phyloP scores from a whole-genome alignment of 768 basidiomycete genomes.

The Rhodotorula babjevae region DNA sequence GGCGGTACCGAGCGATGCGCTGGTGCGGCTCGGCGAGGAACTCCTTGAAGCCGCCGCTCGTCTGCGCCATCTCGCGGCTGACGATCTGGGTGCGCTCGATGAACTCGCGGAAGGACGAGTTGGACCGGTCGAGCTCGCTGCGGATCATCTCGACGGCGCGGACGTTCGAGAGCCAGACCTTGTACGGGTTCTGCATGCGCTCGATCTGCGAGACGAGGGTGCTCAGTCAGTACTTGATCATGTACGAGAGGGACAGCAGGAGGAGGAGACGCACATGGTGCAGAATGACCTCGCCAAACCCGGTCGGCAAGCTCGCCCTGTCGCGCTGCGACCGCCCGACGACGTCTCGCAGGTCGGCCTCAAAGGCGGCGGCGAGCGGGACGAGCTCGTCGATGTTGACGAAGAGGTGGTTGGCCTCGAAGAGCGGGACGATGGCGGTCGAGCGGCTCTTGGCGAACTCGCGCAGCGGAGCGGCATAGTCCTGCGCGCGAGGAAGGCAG shows the following conservation, averaged over 20 bases:
- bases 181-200: conserved; percentile 26
- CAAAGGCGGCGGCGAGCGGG: conserved; percentile 79
- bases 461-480: conserved; percentile 87
- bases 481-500: conserved; percentile 44
- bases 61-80: conserved; percentile 61
- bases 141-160: conserved; percentile 19
- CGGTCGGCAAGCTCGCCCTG: conserved; percentile 57
- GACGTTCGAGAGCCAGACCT: conserved; percentile 28
- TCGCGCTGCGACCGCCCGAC: conserved; percentile 70
- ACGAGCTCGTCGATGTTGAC: conserved; percentile 68
- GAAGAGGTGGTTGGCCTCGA: conserved; percentile 89
- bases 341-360: conserved; percentile 74
- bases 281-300: conserved; percentile 77
- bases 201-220: conserved; percentile 16
- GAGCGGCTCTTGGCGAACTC: conserved; percentile 76
- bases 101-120: conserved; percentile 69
- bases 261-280: conserved; percentile 55
- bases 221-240: not conserved
- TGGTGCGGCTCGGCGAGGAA: conserved; percentile 46
- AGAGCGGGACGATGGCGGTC: conserved; percentile 78
- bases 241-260: no score
- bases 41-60: conserved; percentile 52
- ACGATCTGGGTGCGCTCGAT: conserved; percentile 63
- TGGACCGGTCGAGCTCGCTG: conserved; percentile 51
- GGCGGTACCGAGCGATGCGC: conserved; percentile 85